phyloP scores from a whole-genome alignment of 2,329 filamentous ascomycete genomes.

The Hypomyces perniciosus region DNA sequence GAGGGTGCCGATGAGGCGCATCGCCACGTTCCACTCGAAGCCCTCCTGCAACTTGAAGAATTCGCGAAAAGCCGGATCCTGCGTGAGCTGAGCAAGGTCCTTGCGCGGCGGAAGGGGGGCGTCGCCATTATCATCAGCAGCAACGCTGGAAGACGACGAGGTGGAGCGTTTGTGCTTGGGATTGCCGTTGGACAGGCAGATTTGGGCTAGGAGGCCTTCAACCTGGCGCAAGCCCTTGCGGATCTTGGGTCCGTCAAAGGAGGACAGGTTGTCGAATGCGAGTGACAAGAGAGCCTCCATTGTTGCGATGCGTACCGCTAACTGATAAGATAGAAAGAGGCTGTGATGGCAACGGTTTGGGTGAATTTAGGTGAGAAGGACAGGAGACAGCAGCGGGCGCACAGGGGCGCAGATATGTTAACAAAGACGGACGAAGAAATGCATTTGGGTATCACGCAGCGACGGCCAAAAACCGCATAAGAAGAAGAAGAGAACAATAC shows the following conservation, averaged over 20 bases:
- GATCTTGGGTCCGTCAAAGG: constrained; percentile 82
- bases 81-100: constrained; percentile 61
- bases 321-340: neutral
- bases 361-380: neutral
- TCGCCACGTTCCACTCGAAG: constrained; percentile 95
- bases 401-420: constrained; percentile 15
- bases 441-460: constrained; percentile 16
- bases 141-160: constrained; percentile 16
- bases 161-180: constrained; percentile 11
- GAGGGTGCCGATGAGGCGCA: constrained; percentile 77
- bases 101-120: constrained; percentile 46
- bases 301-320: constrained; percentile 14
- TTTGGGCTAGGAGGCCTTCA: constrained; percentile 87
- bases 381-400: neutral
- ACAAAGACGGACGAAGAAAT: constrained; percentile 27
- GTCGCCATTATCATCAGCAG: constrained; percentile 28
- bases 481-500: neutral
- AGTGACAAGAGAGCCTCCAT: constrained; percentile 93
- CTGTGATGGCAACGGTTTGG: neutral
- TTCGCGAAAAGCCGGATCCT: constrained; percentile 85
- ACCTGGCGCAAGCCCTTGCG: constrained; percentile 91
- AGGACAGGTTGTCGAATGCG: constrained; percentile 94
- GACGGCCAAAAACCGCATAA: neutral
- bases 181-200: constrained; percentile 63
- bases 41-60: constrained; percentile 96